Base-by-base conservation (phyloP, 2,329 filamentous ascomycete species). In the Fusarium sp. region DNA sequence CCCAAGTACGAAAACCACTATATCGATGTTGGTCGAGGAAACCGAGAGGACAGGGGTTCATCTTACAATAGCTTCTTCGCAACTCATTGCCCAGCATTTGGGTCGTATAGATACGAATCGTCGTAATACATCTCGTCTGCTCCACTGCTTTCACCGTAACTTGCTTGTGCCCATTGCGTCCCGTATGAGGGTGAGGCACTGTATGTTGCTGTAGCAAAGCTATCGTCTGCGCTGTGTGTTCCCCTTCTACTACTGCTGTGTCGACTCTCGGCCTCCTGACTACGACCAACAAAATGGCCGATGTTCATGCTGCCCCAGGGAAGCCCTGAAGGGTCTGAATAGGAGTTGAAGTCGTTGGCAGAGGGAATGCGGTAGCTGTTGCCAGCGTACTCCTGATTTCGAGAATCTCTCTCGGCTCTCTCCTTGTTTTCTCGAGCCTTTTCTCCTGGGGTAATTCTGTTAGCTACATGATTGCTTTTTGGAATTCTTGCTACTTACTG, bases 251-350 rank as follows among this genome's bases (percentile, higher is more conserved):
- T 80, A 73, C 83, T 84, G 65, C 83, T 83, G 14, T 82, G 82
- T 37, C 82, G 81, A 73, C 84, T 85, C 65, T 84, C 82, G 12
- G 80, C 80, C 73, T 87, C 86, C 75, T 88, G 86, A 49, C 87
- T 87, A 56, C 84, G 82, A 12, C 84, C 79, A 0, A 89, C 80
- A 31, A 88, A 82, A 73, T 86, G 85, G 42, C 83, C 86, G 81
- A 94, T 85, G 68, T 87, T 92, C 72, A 93, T 80, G 25, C 91
- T 87, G 39, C 92, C 92, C 92, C 92, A 94, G 0, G 92, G 92
- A 7, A 94, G 83, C 0, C 92, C 92, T 0, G 90, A 90, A 6
- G 89, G 84, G 18, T 87, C 84, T 39, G 82, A 76, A 54, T 87
- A 86, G 39, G 77, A 78, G 65, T 80, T 81, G 39, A 92, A 83